Conservation (phyloP, 768 basidiomycete species). For the Leucosporidium scottii region DNA sequence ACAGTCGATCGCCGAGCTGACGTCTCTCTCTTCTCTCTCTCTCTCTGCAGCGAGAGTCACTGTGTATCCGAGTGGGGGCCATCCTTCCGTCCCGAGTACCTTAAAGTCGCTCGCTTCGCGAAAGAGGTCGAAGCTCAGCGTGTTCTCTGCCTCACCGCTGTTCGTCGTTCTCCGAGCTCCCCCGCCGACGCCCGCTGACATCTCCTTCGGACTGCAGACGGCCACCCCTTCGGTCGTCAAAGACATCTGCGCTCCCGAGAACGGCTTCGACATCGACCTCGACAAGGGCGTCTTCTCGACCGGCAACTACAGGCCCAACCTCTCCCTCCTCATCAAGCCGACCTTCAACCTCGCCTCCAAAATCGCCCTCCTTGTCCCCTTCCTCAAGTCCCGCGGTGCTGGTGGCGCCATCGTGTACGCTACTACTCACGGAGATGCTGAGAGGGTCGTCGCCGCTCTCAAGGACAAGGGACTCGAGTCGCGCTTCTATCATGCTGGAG, state of each 20-base stretch:
- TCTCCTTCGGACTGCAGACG: conserved; percentile 39
- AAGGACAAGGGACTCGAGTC: conserved; percentile 39
- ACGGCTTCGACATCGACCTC: conserved; percentile 46
- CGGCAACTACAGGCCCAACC: conserved; percentile 48
- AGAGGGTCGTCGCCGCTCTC: conserved; percentile 43
- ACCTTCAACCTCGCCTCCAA: conserved; percentile 43
- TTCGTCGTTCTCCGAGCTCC: too few species aligned
- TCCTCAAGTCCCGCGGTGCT: conserved; percentile 44
- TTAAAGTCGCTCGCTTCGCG: conserved; percentile 49
- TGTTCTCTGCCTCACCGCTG: conserved; percentile 44
- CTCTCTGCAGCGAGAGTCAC: conserved; percentile 13
- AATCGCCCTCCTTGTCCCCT: conserved; percentile 43
- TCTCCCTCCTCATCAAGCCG: conserved; percentile 35
- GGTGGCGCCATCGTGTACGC: conserved; percentile 49
- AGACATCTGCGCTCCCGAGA: conserved; percentile 45
- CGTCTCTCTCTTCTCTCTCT: too few species aligned
- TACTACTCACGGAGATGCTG: conserved; percentile 47
- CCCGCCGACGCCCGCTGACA: too few species aligned
- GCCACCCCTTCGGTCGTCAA: conserved; percentile 47
- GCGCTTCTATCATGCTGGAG: conserved; percentile 47
- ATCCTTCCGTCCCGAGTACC: conserved; percentile 44
- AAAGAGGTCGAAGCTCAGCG: conserved; percentile 49
- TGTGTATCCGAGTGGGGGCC: conserved; percentile 41
- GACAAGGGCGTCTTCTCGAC: conserved; percentile 47
- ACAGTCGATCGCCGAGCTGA: background rate